Evolutionary conservation across 2,329 filamentous ascomycete genomes (phyloP).

Genomic region (Torrubiella hemipterigena): DNA sequence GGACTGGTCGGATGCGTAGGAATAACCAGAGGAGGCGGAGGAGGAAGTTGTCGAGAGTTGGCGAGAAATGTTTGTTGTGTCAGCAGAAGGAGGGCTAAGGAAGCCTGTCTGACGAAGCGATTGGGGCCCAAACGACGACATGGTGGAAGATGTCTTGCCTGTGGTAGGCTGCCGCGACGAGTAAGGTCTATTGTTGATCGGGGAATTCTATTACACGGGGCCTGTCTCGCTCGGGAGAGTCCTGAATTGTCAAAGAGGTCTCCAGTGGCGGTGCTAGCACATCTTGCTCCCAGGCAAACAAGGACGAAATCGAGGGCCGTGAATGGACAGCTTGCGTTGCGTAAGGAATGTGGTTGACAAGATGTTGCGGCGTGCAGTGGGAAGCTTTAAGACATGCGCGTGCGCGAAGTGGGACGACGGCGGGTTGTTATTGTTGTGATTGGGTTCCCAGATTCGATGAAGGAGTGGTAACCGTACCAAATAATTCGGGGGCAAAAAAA

Average conservation of each 20-base stretch:
- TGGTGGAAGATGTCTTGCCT: constrained; percentile 13
- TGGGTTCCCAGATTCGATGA: too few species aligned
- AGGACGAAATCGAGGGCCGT: too few species aligned
- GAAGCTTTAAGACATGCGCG: constrained; percentile 8
- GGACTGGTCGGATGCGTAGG: constrained; percentile 46
- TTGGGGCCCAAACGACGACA: constrained; percentile 46
- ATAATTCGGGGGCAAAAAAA: too few species aligned
- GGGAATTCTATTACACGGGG: not conserved
- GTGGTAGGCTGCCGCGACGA: constrained; percentile 7
- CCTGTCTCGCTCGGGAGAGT: not conserved
- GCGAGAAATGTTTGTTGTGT: constrained; percentile 34
- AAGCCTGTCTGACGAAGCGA: constrained; percentile 46
- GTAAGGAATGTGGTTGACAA: constrained; percentile 6
- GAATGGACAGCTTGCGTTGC: constrained; percentile 2
- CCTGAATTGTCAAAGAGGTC: not conserved
- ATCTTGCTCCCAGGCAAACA: constrained; percentile 6
- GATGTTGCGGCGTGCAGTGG: constrained; percentile 2
- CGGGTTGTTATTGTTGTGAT: too few species aligned
- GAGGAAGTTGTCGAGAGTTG: constrained; percentile 62
- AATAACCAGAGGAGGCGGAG: constrained; percentile 58
- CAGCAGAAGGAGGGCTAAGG: constrained; percentile 28
- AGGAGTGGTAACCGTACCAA: too few species aligned
- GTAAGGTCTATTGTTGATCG: not conserved
- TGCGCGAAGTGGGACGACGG: too few species aligned
- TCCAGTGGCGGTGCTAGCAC: constrained; percentile 4